A percentile compares a stretch with the other conserved stretches of the same genome.
These are phyloP conservation scores for Bryum argenteum DNA, from an alignment of 225 moss, liverwort and hornwort species.

Conservation along the genomic window DNA sequence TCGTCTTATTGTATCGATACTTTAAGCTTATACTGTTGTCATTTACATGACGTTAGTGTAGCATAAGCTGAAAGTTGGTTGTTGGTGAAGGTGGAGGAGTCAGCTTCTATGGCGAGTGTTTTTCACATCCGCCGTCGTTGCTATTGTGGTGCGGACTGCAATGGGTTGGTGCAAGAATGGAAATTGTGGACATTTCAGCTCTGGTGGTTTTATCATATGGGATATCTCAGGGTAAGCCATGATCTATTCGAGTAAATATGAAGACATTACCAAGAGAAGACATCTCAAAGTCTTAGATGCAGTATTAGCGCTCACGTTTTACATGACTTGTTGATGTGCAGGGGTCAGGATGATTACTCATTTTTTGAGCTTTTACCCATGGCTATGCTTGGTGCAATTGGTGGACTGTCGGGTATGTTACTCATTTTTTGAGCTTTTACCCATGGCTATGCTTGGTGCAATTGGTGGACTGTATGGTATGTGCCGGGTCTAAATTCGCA, in stretches of 20 bases:
- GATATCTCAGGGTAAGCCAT: conserved; percentile 90
- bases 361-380: conserved; percentile 96
- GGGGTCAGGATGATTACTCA: conserved; percentile 98
- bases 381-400: conserved; percentile 98
- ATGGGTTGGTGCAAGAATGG: conserved; percentile 99
- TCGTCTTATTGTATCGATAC: neutral
- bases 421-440: conserved; percentile 93
- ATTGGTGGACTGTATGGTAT: conserved; percentile 88
- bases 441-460: conserved; percentile 98
- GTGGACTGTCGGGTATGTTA: conserved; percentile 98
- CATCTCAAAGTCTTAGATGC: neutral
- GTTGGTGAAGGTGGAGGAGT: conserved; percentile 89
- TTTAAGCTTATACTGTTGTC: neutral
- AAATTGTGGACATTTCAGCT: conserved; percentile 99
- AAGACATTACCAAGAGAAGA: no score
- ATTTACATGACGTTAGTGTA: conserved; percentile 9
- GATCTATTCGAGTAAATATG: neutral
- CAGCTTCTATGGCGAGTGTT: conserved; percentile 99
- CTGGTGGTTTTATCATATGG: conserved; percentile 99
- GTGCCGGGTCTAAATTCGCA: conserved; percentile 9
- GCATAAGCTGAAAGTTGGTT: conserved; percentile 18
- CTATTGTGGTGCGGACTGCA: conserved; percentile 98
- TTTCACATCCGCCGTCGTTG: conserved; percentile 98
- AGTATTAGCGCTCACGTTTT: neutral
- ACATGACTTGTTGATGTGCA: conserved; percentile 33